These are phyloP conservation scores for Leccinellum rugosiceps DNA, from an alignment of 768 basidiomycete genomes.

Conservation along the genomic window DNA sequence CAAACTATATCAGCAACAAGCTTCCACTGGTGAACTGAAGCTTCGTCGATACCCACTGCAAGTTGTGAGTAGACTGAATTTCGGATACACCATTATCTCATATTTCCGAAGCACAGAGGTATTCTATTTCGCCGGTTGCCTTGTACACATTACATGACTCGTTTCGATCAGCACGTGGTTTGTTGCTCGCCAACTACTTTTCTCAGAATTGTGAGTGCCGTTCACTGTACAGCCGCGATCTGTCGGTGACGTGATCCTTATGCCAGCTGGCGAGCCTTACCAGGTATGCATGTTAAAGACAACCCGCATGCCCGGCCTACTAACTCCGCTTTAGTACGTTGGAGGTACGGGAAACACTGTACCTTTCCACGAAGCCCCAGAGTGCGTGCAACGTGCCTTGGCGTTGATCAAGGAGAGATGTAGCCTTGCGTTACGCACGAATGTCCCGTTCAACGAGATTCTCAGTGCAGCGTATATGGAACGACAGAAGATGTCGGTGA, in stretches of 20 bases:
- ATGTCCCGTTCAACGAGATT: conserved; percentile 67
- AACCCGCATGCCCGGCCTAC: background rate
- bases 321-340: conserved; percentile 55
- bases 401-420: conserved; percentile 57
- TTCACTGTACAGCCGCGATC: background rate
- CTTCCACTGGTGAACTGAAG: conserved; percentile 47
- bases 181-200: conserved; percentile 75
- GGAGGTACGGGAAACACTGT: conserved; percentile 74
- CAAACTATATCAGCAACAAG: conserved; percentile 63
- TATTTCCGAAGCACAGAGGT: conserved; percentile 64
- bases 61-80: conserved; percentile 39
- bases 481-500: conserved; percentile 77
- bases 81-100: conserved; percentile 8
- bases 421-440: conserved; percentile 38
- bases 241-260: background rate
- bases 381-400: conserved; percentile 56
- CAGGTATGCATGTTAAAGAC: conserved; percentile 42
- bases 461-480: conserved; percentile 85
- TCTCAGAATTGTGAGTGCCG: conserved; percentile 71
- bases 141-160: conserved; percentile 2
- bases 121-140: conserved; percentile 5
- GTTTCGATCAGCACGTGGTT: conserved; percentile 54
- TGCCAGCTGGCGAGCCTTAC: conserved; percentile 77
- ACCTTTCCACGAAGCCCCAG: conserved; percentile 56
- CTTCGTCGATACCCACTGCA: conserved; percentile 74